Evolutionary conservation across 768 basidiomycete species (phyloP).

Genomic region (Hygrophorus pudorinus): DNA sequence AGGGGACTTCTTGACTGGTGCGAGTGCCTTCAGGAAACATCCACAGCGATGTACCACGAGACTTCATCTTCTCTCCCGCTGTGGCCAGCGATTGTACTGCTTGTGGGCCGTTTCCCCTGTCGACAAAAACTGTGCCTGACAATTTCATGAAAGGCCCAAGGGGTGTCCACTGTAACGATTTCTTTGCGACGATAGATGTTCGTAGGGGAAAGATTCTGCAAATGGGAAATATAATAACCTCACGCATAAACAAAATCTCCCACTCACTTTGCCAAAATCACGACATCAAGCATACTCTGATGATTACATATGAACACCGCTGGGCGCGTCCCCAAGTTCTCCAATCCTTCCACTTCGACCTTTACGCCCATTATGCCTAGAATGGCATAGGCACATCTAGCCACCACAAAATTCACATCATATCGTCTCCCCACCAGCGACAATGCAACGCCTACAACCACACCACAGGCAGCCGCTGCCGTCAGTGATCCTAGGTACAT

Average conservation of each 20-base stretch:
- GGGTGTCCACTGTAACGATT: slow-evolving; percentile 76
- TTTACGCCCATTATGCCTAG: slow-evolving; percentile 57
- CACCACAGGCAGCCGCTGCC: slow-evolving; percentile 62
- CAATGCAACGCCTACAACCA: slow-evolving; percentile 58
- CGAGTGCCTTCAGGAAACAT: slow-evolving; percentile 97
- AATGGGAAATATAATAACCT: slow-evolving; percentile 8
- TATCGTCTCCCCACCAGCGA: slow-evolving; percentile 56
- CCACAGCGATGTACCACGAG: slow-evolving; percentile 66
- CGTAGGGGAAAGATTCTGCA: slow-evolving; percentile 70
- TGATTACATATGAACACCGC: slow-evolving; percentile 82
- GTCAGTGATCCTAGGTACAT: slow-evolving; percentile 66
- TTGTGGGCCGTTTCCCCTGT: slow-evolving; percentile 67
- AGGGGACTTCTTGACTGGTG: slow-evolving; percentile 50
- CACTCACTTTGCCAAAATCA: slow-evolving; percentile 69
- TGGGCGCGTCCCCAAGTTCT: slow-evolving; percentile 64
- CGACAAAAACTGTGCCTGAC: slow-evolving; percentile 85
- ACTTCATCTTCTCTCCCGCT: slow-evolving; percentile 75
- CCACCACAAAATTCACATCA: slow-evolving; percentile 78
- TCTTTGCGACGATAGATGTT: slow-evolving; percentile 88
- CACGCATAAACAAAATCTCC: slow-evolving; percentile 7
- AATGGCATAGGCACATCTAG: slow-evolving; percentile 69
- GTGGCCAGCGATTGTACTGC: slow-evolving; percentile 69
- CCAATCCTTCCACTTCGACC: slow-evolving; percentile 78
- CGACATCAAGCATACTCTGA: slow-evolving; percentile 86
- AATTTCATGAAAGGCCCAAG: slow-evolving; percentile 88